phyloP scores from a whole-genome alignment of 2,329 filamentous ascomycete genomes.

The Colletotrichum limetticola region DNA sequence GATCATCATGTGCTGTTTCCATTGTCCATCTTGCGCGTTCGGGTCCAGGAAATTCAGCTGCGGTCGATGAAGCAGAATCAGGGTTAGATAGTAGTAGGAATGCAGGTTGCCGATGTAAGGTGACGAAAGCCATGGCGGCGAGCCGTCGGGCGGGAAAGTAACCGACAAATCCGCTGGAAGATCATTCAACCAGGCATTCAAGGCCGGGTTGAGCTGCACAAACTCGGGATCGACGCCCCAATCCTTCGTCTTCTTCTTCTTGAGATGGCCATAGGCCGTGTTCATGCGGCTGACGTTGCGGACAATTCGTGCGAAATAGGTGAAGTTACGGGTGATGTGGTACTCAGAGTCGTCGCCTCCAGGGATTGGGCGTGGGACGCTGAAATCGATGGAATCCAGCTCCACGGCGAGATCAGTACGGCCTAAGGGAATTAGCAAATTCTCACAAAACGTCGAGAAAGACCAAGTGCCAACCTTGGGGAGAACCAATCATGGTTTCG shows the following conservation, averaged over 20 bases:
- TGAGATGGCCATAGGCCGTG: slow-evolving; percentile 77
- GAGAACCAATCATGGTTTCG: slow-evolving; percentile 92
- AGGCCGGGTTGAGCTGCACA: slow-evolving; percentile 80
- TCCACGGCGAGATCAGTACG: slow-evolving; percentile 83
- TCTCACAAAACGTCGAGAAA: not conserved
- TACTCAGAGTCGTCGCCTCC: slow-evolving; percentile 81
- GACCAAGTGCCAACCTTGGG: slow-evolving; percentile 74
- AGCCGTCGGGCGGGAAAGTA: slow-evolving; percentile 80
- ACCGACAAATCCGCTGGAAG: slow-evolving; percentile 83
- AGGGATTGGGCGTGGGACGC: slow-evolving; percentile 69
- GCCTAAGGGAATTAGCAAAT: slow-evolving; percentile 56
- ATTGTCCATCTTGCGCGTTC: slow-evolving; percentile 75
- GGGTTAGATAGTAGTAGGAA: slow-evolving; percentile 85
- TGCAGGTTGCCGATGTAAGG: slow-evolving; percentile 92
- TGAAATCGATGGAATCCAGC: slow-evolving; percentile 80
- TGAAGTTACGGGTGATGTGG: slow-evolving; percentile 83
- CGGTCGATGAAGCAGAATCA: slow-evolving; percentile 89
- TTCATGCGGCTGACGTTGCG: slow-evolving; percentile 83
- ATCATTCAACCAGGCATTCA: slow-evolving; percentile 79
- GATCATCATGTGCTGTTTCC: slow-evolving; percentile 88
- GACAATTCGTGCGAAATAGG: slow-evolving; percentile 81
- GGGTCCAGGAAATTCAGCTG: slow-evolving; percentile 84
- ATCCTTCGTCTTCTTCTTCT: slow-evolving; percentile 75
- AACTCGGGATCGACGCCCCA: slow-evolving; percentile 91
- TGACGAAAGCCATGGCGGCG: slow-evolving; percentile 84